Conservation (phyloP, 2,329 filamentous ascomycete species). For the Drechslerella dactyloides region DNA sequence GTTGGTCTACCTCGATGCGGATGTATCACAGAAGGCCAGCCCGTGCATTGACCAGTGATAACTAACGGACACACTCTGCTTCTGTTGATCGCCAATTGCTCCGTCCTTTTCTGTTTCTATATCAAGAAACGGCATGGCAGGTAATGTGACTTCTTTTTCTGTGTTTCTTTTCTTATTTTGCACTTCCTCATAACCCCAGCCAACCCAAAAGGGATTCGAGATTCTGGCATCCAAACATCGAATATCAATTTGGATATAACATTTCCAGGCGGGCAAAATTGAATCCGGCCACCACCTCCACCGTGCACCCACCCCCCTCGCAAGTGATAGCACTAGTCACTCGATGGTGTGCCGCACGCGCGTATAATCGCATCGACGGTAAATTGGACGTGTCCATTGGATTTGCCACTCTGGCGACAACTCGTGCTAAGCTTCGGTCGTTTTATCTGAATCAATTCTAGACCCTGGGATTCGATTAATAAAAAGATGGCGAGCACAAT, state of each 20-base stretch:
- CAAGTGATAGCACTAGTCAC: background rate
- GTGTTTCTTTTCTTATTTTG: background rate
- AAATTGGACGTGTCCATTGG: conserved; percentile 4
- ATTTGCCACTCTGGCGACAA: conserved; percentile 22
- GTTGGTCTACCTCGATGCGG: conserved; percentile 16
- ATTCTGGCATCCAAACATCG: background rate
- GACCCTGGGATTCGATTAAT: conserved; percentile 6
- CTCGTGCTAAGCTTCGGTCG: background rate
- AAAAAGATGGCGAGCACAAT: background rate
- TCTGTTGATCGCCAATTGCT: background rate
- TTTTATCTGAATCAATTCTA: conserved; percentile 16
- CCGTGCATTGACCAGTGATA: background rate
- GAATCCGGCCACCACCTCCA: background rate
- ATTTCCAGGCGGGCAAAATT: background rate
- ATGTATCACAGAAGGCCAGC: conserved; percentile 12
- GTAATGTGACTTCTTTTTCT: background rate
- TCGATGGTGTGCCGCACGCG: background rate
- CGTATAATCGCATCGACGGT: background rate
- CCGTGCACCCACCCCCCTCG: too few species aligned
- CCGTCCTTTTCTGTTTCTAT: background rate
- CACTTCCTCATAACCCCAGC: too few species aligned
- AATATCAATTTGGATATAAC: conserved; percentile 1
- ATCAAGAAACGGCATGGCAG: background rate
- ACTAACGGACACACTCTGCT: conserved; percentile 9
- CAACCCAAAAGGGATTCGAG: background rate